phyloP scores from a whole-genome alignment of 257 asterid species.

The Jaltomata sinuosa region DNA sequence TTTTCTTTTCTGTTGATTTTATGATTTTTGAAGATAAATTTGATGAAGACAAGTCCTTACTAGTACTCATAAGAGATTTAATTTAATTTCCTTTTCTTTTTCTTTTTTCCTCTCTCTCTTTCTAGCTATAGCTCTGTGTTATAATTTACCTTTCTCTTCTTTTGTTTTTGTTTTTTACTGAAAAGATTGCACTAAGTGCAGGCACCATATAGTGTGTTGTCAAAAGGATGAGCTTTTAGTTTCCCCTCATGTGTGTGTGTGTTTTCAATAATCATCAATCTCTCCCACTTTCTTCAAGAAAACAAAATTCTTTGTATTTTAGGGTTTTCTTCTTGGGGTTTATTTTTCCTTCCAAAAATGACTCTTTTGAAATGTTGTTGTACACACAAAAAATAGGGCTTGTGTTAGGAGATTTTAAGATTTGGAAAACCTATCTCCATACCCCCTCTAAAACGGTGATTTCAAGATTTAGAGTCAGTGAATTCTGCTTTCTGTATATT shows the following conservation, averaged over 20 bases:
- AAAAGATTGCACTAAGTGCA: not conserved
- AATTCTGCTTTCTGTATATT: not conserved
- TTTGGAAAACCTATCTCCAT: not conserved
- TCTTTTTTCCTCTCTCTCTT: not conserved
- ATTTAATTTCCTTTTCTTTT: not conserved
- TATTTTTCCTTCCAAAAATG: not conserved
- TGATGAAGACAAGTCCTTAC: conserved; percentile 44
- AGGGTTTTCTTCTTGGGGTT: not conserved
- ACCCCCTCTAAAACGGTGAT: not conserved
- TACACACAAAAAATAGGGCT: not conserved
- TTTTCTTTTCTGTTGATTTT: conserved; percentile 1
- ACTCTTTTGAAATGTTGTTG: not conserved
- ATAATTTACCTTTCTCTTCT: not conserved
- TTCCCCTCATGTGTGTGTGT: not conserved
- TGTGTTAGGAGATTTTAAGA: not conserved
- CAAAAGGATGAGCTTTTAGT: not conserved
- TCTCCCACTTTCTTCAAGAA: not conserved
- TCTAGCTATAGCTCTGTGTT: not conserved
- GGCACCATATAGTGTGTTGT: not conserved
- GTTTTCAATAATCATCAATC: not conserved
- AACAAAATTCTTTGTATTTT: not conserved
- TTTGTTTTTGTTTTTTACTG: not conserved
- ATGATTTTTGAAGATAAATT: not conserved
- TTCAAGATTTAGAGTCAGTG: not conserved
- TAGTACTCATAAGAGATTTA: not conserved